Base-by-base conservation (phyloP, 2,329 filamentous ascomycete genomes). In the Aspergillus brasiliensis region DNA sequence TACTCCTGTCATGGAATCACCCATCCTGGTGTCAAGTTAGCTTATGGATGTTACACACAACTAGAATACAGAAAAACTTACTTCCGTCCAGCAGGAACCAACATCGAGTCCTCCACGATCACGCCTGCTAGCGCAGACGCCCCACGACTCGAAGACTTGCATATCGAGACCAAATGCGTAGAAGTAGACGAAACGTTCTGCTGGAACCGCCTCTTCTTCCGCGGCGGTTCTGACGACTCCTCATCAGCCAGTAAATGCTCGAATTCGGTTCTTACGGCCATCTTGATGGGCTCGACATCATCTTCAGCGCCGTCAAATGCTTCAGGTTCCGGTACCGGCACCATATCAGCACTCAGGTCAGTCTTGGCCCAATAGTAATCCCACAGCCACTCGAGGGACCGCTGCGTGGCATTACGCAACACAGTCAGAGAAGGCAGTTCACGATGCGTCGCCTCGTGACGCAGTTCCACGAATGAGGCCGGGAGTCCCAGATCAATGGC, bases 361-460 rank as follows among this genome's bases (percentile, higher is more conserved):
- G 87, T 71, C 38, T 78, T 77, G 11, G 71, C 77, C 93, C 93
- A 98, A 79, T 96, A 97, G 74, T 91, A 91, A 56, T 88, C 83
- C 91, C 91, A 97, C 54, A 97, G 87, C 93, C 93, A 97, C 47
- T 82, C 81, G 62, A 97, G 80, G 1, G 90, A 91, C 67, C 89
- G 86, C 63, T 82, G 78, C 1, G 89, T 86, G 1, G 90, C 90
- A 37, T 83, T 83, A 55, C 91, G 85, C 62, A 97, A 80, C 63
- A 91, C 87, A 10, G 85, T 82, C 56, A 97, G 80, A 1, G 88
- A 88, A 0, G 93, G 93, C 58, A 97, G 80, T 72, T 92, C 90
- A 75, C 96, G 91, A 74, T 98, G 93, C 42, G 92, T 96, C 46
- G 91, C 91, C 77, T 96, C 91, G 74, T 97, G 93, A 48, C 93